Base-by-base conservation (phyloP, 352 stramenopile species). In the Saprolegnia parasitica region DNA sequence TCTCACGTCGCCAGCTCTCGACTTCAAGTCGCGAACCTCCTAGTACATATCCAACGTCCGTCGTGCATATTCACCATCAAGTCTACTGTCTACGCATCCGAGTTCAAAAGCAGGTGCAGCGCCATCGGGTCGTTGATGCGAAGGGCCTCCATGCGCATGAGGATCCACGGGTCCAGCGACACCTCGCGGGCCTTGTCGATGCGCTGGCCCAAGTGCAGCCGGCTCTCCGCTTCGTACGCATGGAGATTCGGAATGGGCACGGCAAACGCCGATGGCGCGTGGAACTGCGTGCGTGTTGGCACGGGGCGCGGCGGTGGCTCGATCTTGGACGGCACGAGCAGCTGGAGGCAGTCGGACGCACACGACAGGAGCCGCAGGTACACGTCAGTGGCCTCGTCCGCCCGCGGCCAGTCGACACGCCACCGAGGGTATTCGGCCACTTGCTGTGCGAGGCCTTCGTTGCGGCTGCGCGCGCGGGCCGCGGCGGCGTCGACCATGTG, bases 41-140 rank as follows among this genome's bases (percentile, higher is more conserved):
- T 5, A 35, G 29, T 35, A 35, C 29, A 35, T 6, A 35, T 35
- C 29, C 29, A 35, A 35, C 29, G 29, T n/a, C n/a, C n/a, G n/a
- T n/a, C n/a, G n/a, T n/a, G n/a, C n/a, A n/a, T n/a, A n/a, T n/a
- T n/a, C n/a, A n/a, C n/a, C n/a, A n/a, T n/a, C n/a, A n/a, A n/a
- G n/a, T n/a, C n/a, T n/a, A n/a, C n/a, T 55, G n/a, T 55, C 47
- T 55, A 55, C 47, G 47, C n/a, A 5, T 55, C 24, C n/a, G 47
- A 55, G 24, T 68, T 68, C 46, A 68, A 68, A 39, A 68, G 47
- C n/a, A 45, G 56, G 50, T 45, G 46, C 18, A 68, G 35, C 42
- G 62, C 54, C 62, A 68, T 68, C 18, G 62, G 62, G 37, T 45
- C 52, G 16, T 39, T 58, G 20, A 68, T 68, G 32, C 62, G 62